phyloP scores from a whole-genome alignment of 192 early-diverging fungal genomes.

The Linnemannia elongata region DNA sequence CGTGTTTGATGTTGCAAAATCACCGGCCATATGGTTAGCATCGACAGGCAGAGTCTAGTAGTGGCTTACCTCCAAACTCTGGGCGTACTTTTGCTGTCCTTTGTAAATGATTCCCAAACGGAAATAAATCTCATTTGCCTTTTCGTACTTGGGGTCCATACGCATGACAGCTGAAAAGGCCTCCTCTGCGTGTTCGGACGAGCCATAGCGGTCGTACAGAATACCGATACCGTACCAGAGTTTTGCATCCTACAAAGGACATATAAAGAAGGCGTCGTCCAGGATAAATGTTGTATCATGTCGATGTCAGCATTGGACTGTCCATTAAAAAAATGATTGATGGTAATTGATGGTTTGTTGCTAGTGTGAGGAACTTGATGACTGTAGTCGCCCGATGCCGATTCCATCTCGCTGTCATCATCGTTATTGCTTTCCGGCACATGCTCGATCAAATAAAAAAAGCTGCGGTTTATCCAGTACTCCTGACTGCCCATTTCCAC shows the following conservation, averaged over 20 bases:
- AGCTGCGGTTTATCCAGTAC: neutral
- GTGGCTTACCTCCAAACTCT: conserved; percentile 71
- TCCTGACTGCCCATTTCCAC: neutral
- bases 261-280: neutral
- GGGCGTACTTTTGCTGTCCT: conserved; percentile 83
- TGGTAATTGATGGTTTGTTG: neutral
- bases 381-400: neutral
- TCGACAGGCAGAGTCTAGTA: neutral
- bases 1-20: conserved; percentile 11
- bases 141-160: conserved; percentile 97
- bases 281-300: neutral
- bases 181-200: conserved; percentile 96
- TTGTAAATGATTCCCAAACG: conserved; percentile 99
- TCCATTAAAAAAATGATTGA: neutral
- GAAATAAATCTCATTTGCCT: conserved; percentile 98
- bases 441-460: neutral
- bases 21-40: neutral
- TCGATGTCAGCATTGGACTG: neutral
- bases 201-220: conserved; percentile 97
- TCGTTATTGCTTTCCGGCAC: neutral
- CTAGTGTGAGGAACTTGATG: neutral
- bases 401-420: neutral
- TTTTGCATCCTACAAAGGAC: conserved; percentile 84
- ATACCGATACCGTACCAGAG: conserved; percentile 99
- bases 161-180: conserved; percentile 94